Conservation (phyloP, 352 stramenopile species). For the Thalassiosira hispida region DNA sequence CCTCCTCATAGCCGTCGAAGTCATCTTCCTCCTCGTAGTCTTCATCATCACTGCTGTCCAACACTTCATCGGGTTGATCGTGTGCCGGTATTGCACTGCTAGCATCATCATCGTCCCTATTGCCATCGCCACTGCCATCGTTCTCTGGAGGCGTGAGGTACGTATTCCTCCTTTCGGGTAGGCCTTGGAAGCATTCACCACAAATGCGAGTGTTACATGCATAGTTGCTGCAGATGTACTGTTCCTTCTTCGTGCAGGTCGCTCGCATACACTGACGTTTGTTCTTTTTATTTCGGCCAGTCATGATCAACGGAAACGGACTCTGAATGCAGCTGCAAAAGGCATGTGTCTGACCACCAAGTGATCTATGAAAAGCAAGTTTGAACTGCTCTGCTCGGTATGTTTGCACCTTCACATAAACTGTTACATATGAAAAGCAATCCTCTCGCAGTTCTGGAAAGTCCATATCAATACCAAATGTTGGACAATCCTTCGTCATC, state of each 20-base stretch:
- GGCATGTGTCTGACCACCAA: slow-evolving; percentile 24
- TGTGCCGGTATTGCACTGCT: no score
- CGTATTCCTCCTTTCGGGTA: background rate
- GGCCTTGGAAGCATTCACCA: background rate
- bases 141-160: background rate
- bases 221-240: slow-evolving; percentile 13
- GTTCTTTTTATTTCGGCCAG: background rate
- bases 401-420: slow-evolving; percentile 11
- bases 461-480: background rate
- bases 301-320: slow-evolving; percentile 11
- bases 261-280: slow-evolving; percentile 5
- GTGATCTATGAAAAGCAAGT: slow-evolving; percentile 9
- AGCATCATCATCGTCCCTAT: no score
- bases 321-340: slow-evolving; percentile 9
- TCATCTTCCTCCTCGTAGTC: background rate
- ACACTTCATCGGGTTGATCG: no score
- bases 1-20: no score
- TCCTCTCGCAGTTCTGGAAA: background rate
- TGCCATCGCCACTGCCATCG: no score
- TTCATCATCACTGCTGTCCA: no score
- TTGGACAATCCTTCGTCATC: background rate
- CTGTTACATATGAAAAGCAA: slow-evolving; percentile 1
- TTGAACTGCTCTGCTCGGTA: background rate
- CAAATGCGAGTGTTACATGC: slow-evolving; percentile 15
- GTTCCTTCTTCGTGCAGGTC: background rate